Evolutionary conservation across 2,329 filamentous ascomycete species (phyloP).

Genomic region (Mycosphaerella sp.): DNA sequence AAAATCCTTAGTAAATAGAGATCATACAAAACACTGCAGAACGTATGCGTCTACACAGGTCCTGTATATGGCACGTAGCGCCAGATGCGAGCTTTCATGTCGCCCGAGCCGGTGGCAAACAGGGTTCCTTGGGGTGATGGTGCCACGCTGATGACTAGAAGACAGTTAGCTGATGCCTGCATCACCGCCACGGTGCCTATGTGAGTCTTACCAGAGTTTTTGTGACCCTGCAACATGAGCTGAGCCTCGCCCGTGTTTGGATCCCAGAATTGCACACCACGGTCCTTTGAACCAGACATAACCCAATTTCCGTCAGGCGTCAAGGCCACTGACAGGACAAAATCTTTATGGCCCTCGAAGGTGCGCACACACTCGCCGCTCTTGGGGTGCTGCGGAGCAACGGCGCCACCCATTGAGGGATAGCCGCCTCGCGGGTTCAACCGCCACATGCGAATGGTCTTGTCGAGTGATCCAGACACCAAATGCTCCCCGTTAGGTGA

Average conservation of each 20-base stretch:
- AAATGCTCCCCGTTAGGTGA: slow-evolving; percentile 88
- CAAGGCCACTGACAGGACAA: slow-evolving; percentile 89
- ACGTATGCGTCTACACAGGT: too few species aligned
- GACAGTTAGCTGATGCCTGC: slow-evolving; percentile 1
- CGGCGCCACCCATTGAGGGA: slow-evolving; percentile 41
- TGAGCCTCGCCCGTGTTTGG: slow-evolving; percentile 87
- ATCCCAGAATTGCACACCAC: slow-evolving; percentile 98
- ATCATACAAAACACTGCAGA: neutral
- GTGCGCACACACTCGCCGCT: slow-evolving; percentile 92
- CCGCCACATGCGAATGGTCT: slow-evolving; percentile 99
- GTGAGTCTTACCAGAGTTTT: slow-evolving; percentile 70
- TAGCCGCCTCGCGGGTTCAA: slow-evolving; percentile 52
- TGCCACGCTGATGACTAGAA: slow-evolving; percentile 82
- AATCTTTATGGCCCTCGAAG: slow-evolving; percentile 98
- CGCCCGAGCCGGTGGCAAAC: slow-evolving; percentile 94
- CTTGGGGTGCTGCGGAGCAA: slow-evolving; percentile 46
- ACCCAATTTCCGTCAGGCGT: slow-evolving; percentile 95
- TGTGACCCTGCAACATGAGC: slow-evolving; percentile 97
- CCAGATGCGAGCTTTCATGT: slow-evolving; percentile 98
- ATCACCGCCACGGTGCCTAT: neutral
- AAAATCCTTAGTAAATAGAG: neutral
- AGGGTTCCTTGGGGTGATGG: slow-evolving; percentile 81
- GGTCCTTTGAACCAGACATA: slow-evolving; percentile 92
- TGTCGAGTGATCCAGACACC: slow-evolving; percentile 90
- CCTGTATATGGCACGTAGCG: slow-evolving; percentile 50